Base-by-base conservation (phyloP, 345 rosid genomes). In the Citrus sinensis region DNA sequence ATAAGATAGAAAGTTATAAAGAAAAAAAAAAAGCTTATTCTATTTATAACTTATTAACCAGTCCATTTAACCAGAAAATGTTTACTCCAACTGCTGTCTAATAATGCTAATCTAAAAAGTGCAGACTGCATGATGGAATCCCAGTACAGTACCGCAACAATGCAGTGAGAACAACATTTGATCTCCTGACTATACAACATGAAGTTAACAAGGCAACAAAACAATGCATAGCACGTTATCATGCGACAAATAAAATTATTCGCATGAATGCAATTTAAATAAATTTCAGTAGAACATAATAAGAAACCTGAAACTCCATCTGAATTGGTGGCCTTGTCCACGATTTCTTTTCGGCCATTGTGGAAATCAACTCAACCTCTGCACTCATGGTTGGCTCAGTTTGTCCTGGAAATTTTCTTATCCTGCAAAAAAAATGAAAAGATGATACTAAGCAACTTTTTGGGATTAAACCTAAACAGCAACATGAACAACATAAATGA, bases 241-340 rank as follows among this genome's bases (percentile, higher is more conserved):
- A 63, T 22, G n/a, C 34, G 9, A 49, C 51, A 40, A 61, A 30
- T 5, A 62, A 9, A 74, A 40, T 2, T 20, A 7, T 66, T 75
- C 30, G 2, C n/a, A 49, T 30, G 7, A 65, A 32, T 61, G 42
- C 24, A 32, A 76, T 51, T 61, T 46, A 64, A 74, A 14, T 9
- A 2, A 70, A 42, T 30, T 69, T 4, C 7, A 61, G 68, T 67
- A n/a, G 42, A 80, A 40, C 14, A 76, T 62, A 60, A 80, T 60
- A 56, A 84, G 25, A 75, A 79, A 94, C 98, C 97, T 97, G 98
- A 79, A 97, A 97, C 80, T 97, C 99, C 98, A 94, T 97, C 84
- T 97, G 98, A 80, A 97, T 94, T 11, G 98, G 99, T 72, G 99
- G 99, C 79, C 91, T 90, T 67, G 98, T 97, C 93, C 93, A 92